These are phyloP conservation scores for Torulaspora gathmanii DNA, from an alignment of 805 yeast species.

Conservation along the genomic window DNA sequence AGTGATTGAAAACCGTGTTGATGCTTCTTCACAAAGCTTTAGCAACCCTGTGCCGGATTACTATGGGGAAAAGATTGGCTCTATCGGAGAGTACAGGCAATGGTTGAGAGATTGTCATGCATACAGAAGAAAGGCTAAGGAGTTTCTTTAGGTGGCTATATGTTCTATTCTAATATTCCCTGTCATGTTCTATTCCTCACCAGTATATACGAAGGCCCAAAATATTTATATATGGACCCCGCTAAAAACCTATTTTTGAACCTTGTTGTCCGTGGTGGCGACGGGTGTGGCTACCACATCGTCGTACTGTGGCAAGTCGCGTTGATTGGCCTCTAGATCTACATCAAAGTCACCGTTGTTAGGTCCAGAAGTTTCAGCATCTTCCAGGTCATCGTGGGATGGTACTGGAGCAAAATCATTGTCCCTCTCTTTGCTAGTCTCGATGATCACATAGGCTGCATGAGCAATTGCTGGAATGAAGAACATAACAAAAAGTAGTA, in stretches of 20 bases:
- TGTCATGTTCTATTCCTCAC: constrained; percentile 5
- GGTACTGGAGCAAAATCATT: constrained; percentile 9
- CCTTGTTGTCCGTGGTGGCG: constrained; percentile 21
- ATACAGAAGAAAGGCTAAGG: constrained; percentile 74
- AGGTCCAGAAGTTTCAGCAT: constrained; percentile 10
- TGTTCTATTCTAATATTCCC: constrained; percentile 3
- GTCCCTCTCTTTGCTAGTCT: constrained; percentile 24
- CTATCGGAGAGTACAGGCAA: constrained; percentile 79
- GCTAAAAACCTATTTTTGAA: constrained; percentile 13
- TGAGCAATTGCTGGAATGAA: constrained; percentile 30
- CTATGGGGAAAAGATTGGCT: constrained; percentile 92
- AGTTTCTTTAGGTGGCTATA: constrained; percentile 47
- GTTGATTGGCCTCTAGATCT: constrained; percentile 17
- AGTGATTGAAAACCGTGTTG: constrained; percentile 75
- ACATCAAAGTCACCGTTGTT: constrained; percentile 17
- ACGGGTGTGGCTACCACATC: constrained; percentile 17
- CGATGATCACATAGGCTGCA: constrained; percentile 25
- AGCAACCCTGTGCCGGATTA: constrained; percentile 97
- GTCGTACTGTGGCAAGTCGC: constrained; percentile 19
- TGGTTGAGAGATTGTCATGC: constrained; percentile 96
- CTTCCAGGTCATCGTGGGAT: constrained; percentile 7
- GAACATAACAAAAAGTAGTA: constrained; percentile 19
- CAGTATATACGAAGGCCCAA: constrained; percentile 5
- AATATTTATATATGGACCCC: background rate
- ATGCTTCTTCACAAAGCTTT: constrained; percentile 85